These are phyloP conservation scores for Casuarina equisetifolia DNA, from an alignment of 306 rosid species.

Conservation along the genomic window DNA sequence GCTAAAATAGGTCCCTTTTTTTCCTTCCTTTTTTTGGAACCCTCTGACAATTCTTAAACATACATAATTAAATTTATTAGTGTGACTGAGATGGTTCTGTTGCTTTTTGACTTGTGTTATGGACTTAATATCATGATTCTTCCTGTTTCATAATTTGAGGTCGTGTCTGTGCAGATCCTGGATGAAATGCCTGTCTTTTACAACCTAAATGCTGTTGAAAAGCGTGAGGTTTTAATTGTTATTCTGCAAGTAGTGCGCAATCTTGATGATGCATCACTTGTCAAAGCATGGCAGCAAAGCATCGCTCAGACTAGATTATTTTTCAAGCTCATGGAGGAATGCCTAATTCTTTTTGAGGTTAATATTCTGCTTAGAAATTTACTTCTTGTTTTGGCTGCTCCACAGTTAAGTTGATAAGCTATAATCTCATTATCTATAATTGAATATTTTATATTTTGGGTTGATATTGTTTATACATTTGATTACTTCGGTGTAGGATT, in stretches of 20 bases:
- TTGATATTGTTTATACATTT: background rate
- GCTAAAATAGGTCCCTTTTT: background rate
- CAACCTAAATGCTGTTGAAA: slow-evolving; percentile 86
- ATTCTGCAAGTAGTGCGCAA: slow-evolving; percentile 94
- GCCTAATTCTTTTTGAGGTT: slow-evolving; percentile 90
- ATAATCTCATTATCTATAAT: background rate
- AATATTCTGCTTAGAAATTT: slow-evolving; percentile 23
- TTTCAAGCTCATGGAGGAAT: slow-evolving; percentile 97
- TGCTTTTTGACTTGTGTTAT: slow-evolving; percentile 3
- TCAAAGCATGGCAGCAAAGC: slow-evolving; percentile 97
- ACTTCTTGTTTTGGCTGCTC: background rate
- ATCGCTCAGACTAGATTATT: slow-evolving; percentile 93
- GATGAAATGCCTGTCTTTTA: slow-evolving; percentile 99
- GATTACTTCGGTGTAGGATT: background rate
- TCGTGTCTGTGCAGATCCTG: slow-evolving; percentile 62
- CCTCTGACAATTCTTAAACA: background rate
- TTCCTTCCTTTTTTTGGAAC: background rate
- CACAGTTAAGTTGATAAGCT: background rate
- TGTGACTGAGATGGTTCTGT: slow-evolving; percentile 11
- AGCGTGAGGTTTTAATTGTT: slow-evolving; percentile 86
- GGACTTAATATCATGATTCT: slow-evolving; percentile 17
- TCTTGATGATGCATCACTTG: slow-evolving; percentile 88
- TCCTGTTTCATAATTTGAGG: slow-evolving; percentile 22
- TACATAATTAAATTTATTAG: background rate
- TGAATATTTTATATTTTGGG: background rate